phyloP scores from a whole-genome alignment of 495 filamentous ascomycete species.

The Penicillium diatomitis region DNA sequence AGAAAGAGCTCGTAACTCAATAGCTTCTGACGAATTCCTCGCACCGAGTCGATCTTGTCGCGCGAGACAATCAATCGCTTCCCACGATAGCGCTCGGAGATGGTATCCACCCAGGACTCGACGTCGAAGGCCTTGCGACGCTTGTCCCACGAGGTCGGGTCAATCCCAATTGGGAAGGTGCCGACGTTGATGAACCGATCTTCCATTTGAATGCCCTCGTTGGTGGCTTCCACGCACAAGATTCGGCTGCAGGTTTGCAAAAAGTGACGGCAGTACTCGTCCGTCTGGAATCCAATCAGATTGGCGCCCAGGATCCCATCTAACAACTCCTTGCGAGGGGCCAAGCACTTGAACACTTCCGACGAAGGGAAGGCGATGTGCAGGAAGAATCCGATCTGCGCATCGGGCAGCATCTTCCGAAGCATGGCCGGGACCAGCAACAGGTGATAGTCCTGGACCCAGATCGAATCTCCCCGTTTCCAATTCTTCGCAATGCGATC shows the following conservation, averaged over 20 bases:
- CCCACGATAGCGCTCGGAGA: slow-evolving; percentile 68
- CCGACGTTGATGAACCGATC: slow-evolving; percentile 84
- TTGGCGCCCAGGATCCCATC: slow-evolving; percentile 89
- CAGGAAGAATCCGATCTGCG: slow-evolving; percentile 89
- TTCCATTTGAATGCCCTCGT: slow-evolving; percentile 81
- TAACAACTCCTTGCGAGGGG: slow-evolving; percentile 72
- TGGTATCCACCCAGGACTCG: slow-evolving; percentile 63
- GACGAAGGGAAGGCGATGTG: slow-evolving; percentile 93
- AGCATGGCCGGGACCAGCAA: slow-evolving; percentile 88
- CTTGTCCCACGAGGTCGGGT: slow-evolving; percentile 62
- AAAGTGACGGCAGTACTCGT: slow-evolving; percentile 88
- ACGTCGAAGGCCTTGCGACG: slow-evolving; percentile 68
- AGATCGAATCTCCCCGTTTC: slow-evolving; percentile 83
- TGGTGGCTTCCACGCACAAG: slow-evolving; percentile 75
- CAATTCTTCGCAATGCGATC: slow-evolving; percentile 82
- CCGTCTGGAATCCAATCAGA: slow-evolving; percentile 82
- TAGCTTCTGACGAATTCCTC: slow-evolving; percentile 85
- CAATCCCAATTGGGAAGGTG: slow-evolving; percentile 61
- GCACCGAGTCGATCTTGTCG: slow-evolving; percentile 85
- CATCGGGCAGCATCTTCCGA: slow-evolving; percentile 73
- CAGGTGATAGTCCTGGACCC: slow-evolving; percentile 93
- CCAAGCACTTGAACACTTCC: slow-evolving; percentile 85
- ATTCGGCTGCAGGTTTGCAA: slow-evolving; percentile 87
- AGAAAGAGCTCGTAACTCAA: slow-evolving; percentile 89
- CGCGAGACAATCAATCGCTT: slow-evolving; percentile 86